Evolutionary conservation across 345 rosid species (phyloP).

Genomic region (Anastatica hierochuntica): DNA sequence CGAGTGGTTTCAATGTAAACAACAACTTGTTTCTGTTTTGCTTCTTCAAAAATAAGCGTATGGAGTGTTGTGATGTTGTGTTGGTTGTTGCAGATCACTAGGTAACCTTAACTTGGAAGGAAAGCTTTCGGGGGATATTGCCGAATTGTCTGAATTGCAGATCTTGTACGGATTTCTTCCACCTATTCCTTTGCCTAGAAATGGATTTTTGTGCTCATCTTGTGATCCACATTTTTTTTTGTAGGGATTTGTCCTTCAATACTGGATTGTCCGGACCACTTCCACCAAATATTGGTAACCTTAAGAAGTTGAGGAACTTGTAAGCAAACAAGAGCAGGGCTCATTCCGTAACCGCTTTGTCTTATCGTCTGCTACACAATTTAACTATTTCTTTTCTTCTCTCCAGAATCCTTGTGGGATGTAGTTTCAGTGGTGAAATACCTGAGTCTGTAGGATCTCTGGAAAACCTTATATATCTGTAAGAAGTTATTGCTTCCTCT

Average conservation of each 20-base stretch:
- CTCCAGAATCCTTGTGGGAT: constrained; percentile 64
- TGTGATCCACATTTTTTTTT: constrained; percentile 19
- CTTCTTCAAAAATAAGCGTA: background rate
- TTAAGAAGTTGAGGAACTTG: constrained; percentile 55
- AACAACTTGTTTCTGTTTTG: background rate
- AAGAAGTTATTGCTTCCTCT: constrained; percentile 17
- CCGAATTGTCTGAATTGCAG: constrained; percentile 43
- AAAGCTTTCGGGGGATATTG: constrained; percentile 42
- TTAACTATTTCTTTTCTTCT: background rate
- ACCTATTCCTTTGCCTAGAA: background rate
- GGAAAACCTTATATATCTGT: constrained; percentile 42
- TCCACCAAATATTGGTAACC: constrained; percentile 45
- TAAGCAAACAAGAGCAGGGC: constrained; percentile 33
- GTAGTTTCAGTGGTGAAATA: constrained; percentile 56
- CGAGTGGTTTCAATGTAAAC: constrained; percentile 61
- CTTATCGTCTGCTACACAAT: too few species aligned
- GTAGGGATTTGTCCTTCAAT: constrained; percentile 83
- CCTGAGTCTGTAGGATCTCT: constrained; percentile 65
- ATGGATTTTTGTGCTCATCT: background rate
- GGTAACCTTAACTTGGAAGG: constrained; percentile 50
- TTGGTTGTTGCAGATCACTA: constrained; percentile 42
- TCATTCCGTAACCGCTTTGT: too few species aligned
- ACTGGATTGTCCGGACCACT: constrained; percentile 49
- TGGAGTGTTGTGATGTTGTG: too few species aligned
- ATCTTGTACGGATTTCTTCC: constrained; percentile 39